phyloP scores from a whole-genome alignment of 169 alveolate species.

The Plasmodium vinckei region DNA sequence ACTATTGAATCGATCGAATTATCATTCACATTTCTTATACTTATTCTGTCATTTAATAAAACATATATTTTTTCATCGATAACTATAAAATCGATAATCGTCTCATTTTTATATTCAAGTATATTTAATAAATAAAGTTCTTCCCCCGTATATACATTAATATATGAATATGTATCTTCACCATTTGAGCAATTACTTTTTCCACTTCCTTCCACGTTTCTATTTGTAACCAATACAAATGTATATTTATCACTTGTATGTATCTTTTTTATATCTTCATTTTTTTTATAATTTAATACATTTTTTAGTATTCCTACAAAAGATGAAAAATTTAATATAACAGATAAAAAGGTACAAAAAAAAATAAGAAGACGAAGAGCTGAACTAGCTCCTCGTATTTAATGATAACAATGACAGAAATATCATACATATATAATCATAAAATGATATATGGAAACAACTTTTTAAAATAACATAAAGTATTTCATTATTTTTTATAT shows the following conservation, averaged over 20 bases:
- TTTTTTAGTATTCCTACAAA: conserved; percentile 28
- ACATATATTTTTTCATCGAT: conserved; percentile 37
- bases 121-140: conserved; percentile 22
- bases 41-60: conserved; percentile 33
- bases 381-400: neutral
- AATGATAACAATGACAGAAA: too few relatives aligned
- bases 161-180: conserved; percentile 25
- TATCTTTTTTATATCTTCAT: conserved; percentile 57
- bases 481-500: neutral
- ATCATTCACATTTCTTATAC: conserved; percentile 37
- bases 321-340: neutral
- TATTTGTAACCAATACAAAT: conserved; percentile 28
- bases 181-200: neutral
- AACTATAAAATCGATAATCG: conserved; percentile 47
- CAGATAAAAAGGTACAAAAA: neutral
- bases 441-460: neutral
- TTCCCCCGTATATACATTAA: conserved; percentile 36
- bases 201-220: neutral
- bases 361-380: neutral
- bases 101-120: conserved; percentile 55
- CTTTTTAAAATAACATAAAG: neutral
- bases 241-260: conserved; percentile 46
- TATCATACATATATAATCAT: neutral
- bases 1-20: conserved; percentile 13
- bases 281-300: conserved; percentile 37